Conservation (phyloP, 1,139 yeast genomes). For the Torulaspora globosa region DNA sequence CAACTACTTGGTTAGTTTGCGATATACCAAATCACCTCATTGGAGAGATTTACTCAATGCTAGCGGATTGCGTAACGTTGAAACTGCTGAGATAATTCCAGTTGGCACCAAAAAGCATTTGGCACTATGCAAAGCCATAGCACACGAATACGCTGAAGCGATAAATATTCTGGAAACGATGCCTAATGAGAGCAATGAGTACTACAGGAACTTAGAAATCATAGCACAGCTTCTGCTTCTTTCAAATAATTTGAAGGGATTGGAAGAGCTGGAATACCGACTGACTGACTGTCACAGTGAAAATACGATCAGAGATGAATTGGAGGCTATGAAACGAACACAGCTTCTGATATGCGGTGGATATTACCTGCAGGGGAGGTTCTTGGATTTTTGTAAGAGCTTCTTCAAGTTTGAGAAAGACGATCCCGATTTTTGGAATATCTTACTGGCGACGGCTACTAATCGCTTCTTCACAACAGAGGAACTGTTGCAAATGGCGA, state of each 20-base stretch:
- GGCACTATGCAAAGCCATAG: conserved; percentile 15
- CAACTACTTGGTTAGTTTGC: conserved; percentile 12
- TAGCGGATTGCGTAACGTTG: conserved; percentile 8
- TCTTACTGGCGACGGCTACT: conserved; percentile 5
- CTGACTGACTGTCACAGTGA: conserved; percentile 11
- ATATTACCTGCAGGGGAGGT: conserved; percentile 26
- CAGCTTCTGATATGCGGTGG: conserved; percentile 22
- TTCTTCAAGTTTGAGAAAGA: conserved; percentile 22
- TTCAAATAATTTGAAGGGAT: conserved; percentile 20
- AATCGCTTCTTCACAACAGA: conserved; percentile 18
- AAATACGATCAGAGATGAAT: conserved; percentile 11
- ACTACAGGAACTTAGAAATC: conserved; percentile 20
- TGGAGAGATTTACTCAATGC: conserved; percentile 13
- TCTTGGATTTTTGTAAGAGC: conserved; percentile 22
- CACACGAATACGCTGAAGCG: conserved; percentile 26
- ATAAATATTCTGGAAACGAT: conserved; percentile 19
- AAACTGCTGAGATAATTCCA: neutral
- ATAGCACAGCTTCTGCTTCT: conserved; percentile 21
- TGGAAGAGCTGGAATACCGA: conserved; percentile 28
- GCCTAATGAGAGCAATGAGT: conserved; percentile 5
- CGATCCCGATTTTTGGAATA: conserved; percentile 17
- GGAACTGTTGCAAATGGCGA: conserved; percentile 26
- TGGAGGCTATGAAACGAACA: conserved; percentile 19
- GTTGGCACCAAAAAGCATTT: conserved; percentile 2
- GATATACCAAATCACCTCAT: conserved; percentile 20